Evolutionary conservation across 208 protist genomes (phyloP).

Genomic region (Borovskyia barvae): DNA sequence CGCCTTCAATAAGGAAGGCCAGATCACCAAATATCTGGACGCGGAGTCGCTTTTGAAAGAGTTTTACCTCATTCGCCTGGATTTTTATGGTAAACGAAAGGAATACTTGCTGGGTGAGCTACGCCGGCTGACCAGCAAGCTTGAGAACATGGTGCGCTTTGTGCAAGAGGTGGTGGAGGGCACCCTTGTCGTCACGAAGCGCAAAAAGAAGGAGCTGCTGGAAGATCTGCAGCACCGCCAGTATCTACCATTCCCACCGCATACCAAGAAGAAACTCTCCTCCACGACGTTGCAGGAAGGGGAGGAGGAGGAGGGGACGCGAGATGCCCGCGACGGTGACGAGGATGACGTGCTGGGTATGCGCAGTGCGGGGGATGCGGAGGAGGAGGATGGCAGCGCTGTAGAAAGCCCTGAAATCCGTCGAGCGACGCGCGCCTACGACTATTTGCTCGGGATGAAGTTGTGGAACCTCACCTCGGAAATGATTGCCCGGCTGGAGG

Average conservation of each 20-base stretch:
- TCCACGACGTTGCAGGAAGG: constrained; percentile 72
- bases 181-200: constrained; percentile 89
- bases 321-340: constrained; percentile 3
- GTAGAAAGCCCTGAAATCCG: constrained; percentile 58
- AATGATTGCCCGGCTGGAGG: constrained; percentile 92
- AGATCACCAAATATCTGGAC: constrained; percentile 95
- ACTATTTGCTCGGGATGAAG: constrained; percentile 99
- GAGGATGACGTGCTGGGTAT: constrained; percentile 28
- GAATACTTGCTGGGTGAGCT: constrained; percentile 91
- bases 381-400: constrained; percentile 23
- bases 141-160: constrained; percentile 98
- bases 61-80: constrained; percentile 96
- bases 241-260: constrained; percentile 89
- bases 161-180: constrained; percentile 96
- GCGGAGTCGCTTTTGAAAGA: constrained; percentile 94
- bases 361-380: constrained; percentile 2
- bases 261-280: constrained; percentile 81
- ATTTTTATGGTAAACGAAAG: constrained; percentile 97
- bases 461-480: constrained; percentile 97
- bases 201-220: constrained; percentile 93
- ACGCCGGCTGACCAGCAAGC: constrained; percentile 74
- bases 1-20: constrained; percentile 95
- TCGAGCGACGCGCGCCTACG: constrained; percentile 89
- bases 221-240: constrained; percentile 85
- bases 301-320: constrained; percentile 34